phyloP scores from a whole-genome alignment of 2,329 filamentous ascomycete genomes.

The Lasiodiplodia gonubiensis region DNA sequence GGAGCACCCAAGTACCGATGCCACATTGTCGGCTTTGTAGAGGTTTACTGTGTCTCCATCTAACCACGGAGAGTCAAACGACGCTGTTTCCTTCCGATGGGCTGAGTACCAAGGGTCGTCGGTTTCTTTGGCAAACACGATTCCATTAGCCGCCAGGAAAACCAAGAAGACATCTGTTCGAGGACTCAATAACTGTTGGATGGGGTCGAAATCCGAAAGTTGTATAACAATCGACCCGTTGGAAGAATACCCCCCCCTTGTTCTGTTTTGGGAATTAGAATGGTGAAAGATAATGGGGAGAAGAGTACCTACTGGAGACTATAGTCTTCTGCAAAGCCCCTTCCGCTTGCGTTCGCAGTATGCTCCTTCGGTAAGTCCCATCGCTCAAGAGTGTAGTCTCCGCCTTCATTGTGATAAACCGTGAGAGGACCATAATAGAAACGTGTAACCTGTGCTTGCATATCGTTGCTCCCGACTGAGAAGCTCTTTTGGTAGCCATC shows the following conservation, averaged over 20 bases:
- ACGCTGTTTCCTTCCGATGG: too few species aligned
- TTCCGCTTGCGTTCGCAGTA: not conserved
- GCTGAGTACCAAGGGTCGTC: conserved; percentile 43
- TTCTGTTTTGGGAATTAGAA: not conserved
- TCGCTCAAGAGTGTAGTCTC: not conserved
- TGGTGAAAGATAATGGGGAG: too few species aligned
- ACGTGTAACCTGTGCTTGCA: too few species aligned
- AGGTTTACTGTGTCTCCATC: too few species aligned
- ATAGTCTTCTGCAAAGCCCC: not conserved
- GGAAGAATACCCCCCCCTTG: not conserved
- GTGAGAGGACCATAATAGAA: too few species aligned
- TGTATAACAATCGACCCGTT: not conserved
- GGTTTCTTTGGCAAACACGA: conserved; percentile 35
- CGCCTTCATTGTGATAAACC: too few species aligned
- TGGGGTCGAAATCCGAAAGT: conserved; percentile 30
- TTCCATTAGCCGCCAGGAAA: too few species aligned
- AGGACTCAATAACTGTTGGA: conserved; percentile 36
- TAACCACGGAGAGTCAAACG: too few species aligned
- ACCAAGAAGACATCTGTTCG: conserved; percentile 41
- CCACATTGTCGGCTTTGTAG: conserved; percentile 23
- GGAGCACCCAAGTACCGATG: conserved; percentile 26
- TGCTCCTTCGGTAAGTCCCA: not conserved
- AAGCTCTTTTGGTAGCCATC: not conserved
- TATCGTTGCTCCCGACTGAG: too few species aligned
- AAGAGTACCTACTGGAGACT: not conserved